Evolutionary conservation across 768 basidiomycete genomes (phyloP).

Genomic region (Pseudohyphozyma bogoriensis): DNA sequence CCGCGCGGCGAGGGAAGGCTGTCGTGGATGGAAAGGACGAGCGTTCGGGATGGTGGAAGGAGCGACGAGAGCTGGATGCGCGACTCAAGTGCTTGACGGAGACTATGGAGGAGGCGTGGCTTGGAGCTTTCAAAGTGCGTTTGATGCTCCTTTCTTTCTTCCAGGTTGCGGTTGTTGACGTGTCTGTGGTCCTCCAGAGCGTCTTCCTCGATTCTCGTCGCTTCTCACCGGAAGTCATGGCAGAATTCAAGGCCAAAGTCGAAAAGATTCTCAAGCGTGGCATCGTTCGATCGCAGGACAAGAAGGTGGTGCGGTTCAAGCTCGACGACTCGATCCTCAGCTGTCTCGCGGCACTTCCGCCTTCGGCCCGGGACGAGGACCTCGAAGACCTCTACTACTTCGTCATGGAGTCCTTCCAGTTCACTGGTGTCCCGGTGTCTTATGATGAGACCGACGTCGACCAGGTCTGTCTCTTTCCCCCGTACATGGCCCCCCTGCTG

Average conservation of each 20-base stretch:
- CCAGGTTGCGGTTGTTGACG: not conserved
- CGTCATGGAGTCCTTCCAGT: slow-evolving; percentile 84
- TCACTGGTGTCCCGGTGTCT: slow-evolving; percentile 79
- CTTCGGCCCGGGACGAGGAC: slow-evolving; percentile 80
- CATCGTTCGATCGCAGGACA: slow-evolving; percentile 48
- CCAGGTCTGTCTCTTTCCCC: slow-evolving; percentile 47
- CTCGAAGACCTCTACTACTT: slow-evolving; percentile 91
- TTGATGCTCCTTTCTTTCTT: not conserved
- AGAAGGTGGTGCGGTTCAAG: slow-evolving; percentile 42
- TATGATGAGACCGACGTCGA: slow-evolving; percentile 85
- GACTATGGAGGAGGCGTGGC: slow-evolving; percentile 90
- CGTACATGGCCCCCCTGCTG: not conserved
- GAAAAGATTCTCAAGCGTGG: slow-evolving; percentile 65
- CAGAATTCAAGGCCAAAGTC: slow-evolving; percentile 54
- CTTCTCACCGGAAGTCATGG: slow-evolving; percentile 45
- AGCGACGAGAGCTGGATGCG: slow-evolving; percentile 61
- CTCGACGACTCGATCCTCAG: slow-evolving; percentile 68
- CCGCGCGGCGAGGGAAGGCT: slow-evolving; percentile 59
- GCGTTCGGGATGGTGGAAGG: slow-evolving; percentile 74
- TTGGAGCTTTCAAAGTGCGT: slow-evolving; percentile 89
- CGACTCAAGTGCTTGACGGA: slow-evolving; percentile 63
- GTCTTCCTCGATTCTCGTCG: slow-evolving; percentile 40
- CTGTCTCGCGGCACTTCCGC: slow-evolving; percentile 73
- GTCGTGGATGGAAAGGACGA: slow-evolving; percentile 61
- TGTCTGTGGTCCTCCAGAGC: slow-evolving; percentile 26